Evolutionary conservation across 768 basidiomycete genomes (phyloP), one percentile per base, ranked within the genome.

Genomic region (Lyophyllum semitale): DNA sequence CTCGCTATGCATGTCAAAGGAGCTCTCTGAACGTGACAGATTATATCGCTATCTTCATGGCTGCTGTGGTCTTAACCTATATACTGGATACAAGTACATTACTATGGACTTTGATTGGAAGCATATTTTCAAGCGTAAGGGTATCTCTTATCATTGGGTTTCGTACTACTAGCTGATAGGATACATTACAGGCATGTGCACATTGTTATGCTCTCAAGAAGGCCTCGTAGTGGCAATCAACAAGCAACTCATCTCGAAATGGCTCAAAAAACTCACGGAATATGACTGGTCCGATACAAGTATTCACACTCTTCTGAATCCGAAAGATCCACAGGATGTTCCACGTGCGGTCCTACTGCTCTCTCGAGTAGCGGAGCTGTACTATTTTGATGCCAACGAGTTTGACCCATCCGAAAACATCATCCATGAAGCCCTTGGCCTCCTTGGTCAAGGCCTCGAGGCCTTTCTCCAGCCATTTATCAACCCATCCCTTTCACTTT

Each of bases 261-360:
- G 56, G 53, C 57, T 69, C 22, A 61, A 60, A 17, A 50, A 47
- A 15, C 59, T 69, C 6, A 60, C 55, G 1, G 56, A 54, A 25
- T 47, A 66, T 35, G 67, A 71, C 35, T 69, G 70, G 62, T 63
- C 68, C 0, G 63, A 11, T 8, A 40, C 64, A 11, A 38, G 48
- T 17, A 58, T 68, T 0, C 50, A 61, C 9, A 52, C 37, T 46
- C 63, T 73, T 15, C 58, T 72, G 2, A 60, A 62, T 41, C 71
- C 68, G 0, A 64, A 65, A 29, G 68, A 68, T 53, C 52, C 60
- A 17, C 71, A 73, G 54, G 63, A 73, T 56, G 71, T 73, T 25
- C 71, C 71, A 2, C 54, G 61, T n/a, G 68, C 69, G 1, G 60
- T 70, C 20, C 55, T 68, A 30, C 63, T 72, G 4, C 58, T 72